phyloP scores from a whole-genome alignment of 305 asterid genomes.

The Plantago coronopus region DNA sequence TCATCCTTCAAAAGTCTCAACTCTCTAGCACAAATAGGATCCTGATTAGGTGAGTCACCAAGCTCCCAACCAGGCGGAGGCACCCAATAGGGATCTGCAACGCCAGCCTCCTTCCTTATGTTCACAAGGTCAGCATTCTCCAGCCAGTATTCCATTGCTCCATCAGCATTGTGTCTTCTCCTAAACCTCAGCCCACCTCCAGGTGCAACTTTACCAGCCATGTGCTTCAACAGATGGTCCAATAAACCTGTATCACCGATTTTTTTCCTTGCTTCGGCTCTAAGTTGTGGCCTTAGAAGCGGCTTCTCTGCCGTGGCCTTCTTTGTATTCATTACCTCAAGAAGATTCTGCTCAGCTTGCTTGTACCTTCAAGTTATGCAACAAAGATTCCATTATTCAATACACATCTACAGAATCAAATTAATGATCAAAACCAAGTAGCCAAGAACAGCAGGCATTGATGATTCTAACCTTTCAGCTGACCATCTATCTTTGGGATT shows the following conservation, averaged over 20 bases:
- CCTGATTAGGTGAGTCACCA: conserved; percentile 88
- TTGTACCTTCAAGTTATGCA: conserved; percentile 53
- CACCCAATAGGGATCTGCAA: conserved; percentile 80
- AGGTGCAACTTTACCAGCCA: conserved; percentile 92
- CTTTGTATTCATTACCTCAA: conserved; percentile 75
- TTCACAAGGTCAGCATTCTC: conserved; percentile 78
- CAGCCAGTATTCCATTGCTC: conserved; percentile 97
- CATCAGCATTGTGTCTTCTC: conserved; percentile 87
- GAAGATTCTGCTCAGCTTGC: conserved; percentile 65
- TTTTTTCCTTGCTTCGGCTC: conserved; percentile 84
- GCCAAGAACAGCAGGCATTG: neutral
- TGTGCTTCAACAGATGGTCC: conserved; percentile 89
- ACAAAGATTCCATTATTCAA: neutral
- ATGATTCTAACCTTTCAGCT: conserved; percentile 53
- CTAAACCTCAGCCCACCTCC: conserved; percentile 66
- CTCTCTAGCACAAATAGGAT: conserved; percentile 71
- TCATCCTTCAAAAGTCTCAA: conserved; percentile 57
- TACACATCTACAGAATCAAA: neutral
- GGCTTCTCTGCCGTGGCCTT: conserved; percentile 62
- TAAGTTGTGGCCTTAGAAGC: conserved; percentile 70
- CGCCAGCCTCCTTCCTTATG: conserved; percentile 76
- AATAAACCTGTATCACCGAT: conserved; percentile 88
- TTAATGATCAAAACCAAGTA: neutral
- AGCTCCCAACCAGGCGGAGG: conserved; percentile 96
- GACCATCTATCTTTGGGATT: conserved; percentile 95